phyloP scores from a whole-genome alignment of 495 filamentous ascomycete species.

The Penicillium taxi region DNA sequence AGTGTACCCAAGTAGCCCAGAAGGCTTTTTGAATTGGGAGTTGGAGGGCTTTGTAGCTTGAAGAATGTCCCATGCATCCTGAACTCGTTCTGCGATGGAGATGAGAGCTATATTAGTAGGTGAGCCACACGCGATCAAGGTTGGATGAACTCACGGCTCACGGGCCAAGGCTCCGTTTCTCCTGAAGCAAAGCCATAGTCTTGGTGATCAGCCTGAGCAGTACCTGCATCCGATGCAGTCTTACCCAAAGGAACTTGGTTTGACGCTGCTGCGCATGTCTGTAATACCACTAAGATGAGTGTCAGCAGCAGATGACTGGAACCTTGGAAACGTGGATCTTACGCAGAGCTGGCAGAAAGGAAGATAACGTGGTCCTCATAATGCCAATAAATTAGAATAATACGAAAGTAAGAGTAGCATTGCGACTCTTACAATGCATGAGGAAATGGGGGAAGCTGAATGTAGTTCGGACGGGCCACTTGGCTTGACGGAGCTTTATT shows the following conservation, averaged over 20 bases:
- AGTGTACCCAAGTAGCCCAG: conserved; percentile 39
- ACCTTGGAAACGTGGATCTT: conserved; percentile 14
- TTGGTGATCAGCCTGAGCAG: conserved; percentile 11
- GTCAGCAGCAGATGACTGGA: conserved; percentile 17
- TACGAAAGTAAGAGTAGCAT: conserved; percentile 31
- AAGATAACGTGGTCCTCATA: conserved; percentile 36
- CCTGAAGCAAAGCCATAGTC: conserved; percentile 13
- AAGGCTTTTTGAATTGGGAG: conserved; percentile 27
- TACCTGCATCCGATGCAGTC: conserved; percentile 11
- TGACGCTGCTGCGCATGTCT: conserved; percentile 26
- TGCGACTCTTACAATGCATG: conserved; percentile 20
- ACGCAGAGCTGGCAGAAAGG: conserved; percentile 36
- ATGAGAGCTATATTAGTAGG: conserved; percentile 2
- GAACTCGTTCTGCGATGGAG: conserved; percentile 25
- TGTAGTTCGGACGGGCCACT: conserved; percentile 33
- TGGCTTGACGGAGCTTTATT: conserved; percentile 41
- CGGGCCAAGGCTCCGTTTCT: conserved; percentile 14
- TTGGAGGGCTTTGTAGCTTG: conserved; percentile 24
- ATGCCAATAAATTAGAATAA: conserved; percentile 19
- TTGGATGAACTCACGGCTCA: conserved; percentile 25
- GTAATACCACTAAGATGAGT: conserved; percentile 28
- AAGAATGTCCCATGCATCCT: conserved; percentile 29
- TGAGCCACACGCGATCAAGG: not conserved
- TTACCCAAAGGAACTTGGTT: conserved; percentile 16
- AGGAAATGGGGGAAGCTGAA: conserved; percentile 9